Percentiles rank a stretch among this genome's conserved stretches.
Conservation (phyloP, 768 basidiomycete species). For the Pleurotus sapidus region DNA sequence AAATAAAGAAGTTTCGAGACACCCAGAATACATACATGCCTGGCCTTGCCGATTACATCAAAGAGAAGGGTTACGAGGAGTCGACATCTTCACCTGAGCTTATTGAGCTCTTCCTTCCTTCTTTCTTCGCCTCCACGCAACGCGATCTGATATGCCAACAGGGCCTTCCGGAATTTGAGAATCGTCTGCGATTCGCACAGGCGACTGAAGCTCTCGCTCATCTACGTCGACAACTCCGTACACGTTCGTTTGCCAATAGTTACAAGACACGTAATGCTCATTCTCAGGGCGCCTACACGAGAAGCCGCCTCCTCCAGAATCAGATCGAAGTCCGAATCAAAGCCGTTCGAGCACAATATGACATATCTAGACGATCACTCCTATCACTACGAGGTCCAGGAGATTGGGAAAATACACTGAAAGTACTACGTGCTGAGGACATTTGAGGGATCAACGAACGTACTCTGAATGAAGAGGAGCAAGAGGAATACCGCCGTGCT, state of each 20-base stretch:
- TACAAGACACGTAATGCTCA: constrained; percentile 10
- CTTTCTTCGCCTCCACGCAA: constrained; percentile 6
- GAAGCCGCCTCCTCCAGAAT: too few relatives aligned
- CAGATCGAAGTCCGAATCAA: too few relatives aligned
- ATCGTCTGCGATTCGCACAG: neutral
- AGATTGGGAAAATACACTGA: neutral
- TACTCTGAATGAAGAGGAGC: constrained; percentile 15
- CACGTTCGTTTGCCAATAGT: constrained; percentile 12
- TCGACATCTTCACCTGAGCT: constrained; percentile 10
- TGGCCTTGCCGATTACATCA: constrained; percentile 1
- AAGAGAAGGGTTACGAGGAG: neutral
- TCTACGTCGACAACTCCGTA: constrained; percentile 17
- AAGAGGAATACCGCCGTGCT: constrained; percentile 10
- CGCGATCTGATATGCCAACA: constrained; percentile 6
- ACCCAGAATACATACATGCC: constrained; percentile 14
- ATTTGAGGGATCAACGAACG: constrained; percentile 12
- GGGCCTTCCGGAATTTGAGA: constrained; percentile 16
- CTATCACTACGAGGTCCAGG: too few relatives aligned
- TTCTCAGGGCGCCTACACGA: too few relatives aligned
- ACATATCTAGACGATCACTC: too few relatives aligned
- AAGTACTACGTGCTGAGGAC: constrained; percentile 8
- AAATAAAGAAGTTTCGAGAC: too few relatives aligned
- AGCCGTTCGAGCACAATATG: too few relatives aligned
- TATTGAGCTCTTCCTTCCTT: constrained; percentile 17
- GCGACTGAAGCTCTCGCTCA: neutral